Evolutionary conservation across 768 basidiomycete genomes (phyloP).

Genomic region (Macrocybe gigantea): DNA sequence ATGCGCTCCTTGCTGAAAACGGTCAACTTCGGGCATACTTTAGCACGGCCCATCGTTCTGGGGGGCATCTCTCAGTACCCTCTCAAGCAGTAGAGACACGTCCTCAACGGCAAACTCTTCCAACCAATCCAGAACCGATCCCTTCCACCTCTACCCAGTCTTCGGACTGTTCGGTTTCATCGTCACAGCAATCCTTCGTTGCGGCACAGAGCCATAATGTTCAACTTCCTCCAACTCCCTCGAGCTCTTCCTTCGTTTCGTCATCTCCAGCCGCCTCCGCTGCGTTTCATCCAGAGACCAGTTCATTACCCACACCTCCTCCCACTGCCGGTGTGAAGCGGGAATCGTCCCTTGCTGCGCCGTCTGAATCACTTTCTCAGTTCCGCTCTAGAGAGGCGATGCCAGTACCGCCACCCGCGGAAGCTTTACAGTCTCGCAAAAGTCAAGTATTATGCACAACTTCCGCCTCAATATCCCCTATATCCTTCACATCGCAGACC

Average conservation of each 20-base stretch:
- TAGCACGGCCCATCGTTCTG: neutral
- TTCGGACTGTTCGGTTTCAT: too few species aligned
- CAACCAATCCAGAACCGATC: neutral
- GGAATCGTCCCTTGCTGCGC: neutral
- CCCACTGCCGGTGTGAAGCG: neutral
- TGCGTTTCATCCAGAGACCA: neutral
- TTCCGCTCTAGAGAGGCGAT: too few species aligned
- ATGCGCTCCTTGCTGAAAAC: slow-evolving; percentile 14
- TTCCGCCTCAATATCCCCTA: too few species aligned
- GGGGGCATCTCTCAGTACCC: neutral
- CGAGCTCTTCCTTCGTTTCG: neutral
- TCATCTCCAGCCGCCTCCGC: neutral
- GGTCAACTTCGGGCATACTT: slow-evolving; percentile 10
- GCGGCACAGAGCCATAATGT: slow-evolving; percentile 1
- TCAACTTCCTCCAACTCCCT: neutral
- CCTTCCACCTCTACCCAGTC: neutral
- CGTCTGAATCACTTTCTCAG: neutral
- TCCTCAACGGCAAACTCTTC: neutral
- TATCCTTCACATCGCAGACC: too few species aligned
- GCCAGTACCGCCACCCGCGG: too few species aligned
- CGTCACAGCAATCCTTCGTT: neutral
- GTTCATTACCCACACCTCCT: neutral
- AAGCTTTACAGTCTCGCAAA: too few species aligned
- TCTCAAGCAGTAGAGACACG: neutral
- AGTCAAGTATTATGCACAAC: too few species aligned